A percentile compares a stretch with the other conserved stretches of the same genome.
phyloP scores from a whole-genome alignment of 495 filamentous ascomycete species.

The Hyphodiscus hymeniophilus region DNA sequence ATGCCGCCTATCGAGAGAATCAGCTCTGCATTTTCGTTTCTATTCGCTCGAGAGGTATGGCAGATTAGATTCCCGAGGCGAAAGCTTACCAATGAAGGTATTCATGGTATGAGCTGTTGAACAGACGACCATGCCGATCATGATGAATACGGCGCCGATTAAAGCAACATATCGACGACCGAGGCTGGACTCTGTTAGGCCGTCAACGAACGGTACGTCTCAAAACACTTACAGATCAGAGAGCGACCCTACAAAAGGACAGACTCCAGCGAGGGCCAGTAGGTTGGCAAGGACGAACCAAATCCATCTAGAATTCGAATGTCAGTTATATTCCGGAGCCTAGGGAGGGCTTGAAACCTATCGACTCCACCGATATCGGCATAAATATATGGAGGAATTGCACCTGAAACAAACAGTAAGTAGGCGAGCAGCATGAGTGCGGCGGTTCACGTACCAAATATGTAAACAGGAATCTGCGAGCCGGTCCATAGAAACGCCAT shows the following conservation, averaged over 20 bases:
- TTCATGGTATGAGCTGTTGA: conserved; percentile 60
- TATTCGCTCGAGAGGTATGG: too few relatives aligned
- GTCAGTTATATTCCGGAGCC: not conserved
- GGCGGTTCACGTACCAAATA: conserved; percentile 37
- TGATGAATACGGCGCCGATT: conserved; percentile 46
- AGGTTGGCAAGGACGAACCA: conserved; percentile 69
- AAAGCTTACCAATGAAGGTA: conserved; percentile 53
- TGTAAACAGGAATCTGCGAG: conserved; percentile 55
- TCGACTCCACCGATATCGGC: conserved; percentile 55
- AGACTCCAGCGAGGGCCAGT: conserved; percentile 58
- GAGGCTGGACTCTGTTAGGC: too few relatives aligned
- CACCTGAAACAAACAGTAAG: conserved; percentile 27
- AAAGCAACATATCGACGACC: conserved; percentile 63
- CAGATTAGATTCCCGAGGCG: not conserved
- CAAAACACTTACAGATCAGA: too few relatives aligned
- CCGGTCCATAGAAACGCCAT: conserved; percentile 63
- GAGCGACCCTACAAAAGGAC: conserved; percentile 64
- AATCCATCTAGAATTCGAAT: conserved; percentile 40
- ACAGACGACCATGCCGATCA: conserved; percentile 57
- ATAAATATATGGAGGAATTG: conserved; percentile 60
- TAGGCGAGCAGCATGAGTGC: not conserved
- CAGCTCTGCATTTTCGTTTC: too few relatives aligned
- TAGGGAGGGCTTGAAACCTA: not conserved
- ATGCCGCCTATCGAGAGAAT: conserved; percentile 41
- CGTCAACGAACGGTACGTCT: too few relatives aligned